Evolutionary conservation across 768 basidiomycete species (phyloP).

Genomic region (Xanthoconium stramineum): DNA sequence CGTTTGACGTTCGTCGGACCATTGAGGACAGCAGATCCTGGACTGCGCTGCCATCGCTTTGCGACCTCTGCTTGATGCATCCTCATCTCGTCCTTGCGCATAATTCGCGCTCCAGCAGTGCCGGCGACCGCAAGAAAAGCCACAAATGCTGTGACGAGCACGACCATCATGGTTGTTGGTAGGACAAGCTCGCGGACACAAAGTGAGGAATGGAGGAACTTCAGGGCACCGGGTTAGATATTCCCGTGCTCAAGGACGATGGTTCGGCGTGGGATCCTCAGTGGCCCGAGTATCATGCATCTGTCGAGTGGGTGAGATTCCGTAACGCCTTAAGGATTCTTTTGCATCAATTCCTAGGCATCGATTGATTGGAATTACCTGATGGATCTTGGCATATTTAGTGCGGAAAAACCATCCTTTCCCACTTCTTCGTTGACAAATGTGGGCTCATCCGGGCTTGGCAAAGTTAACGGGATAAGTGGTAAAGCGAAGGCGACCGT

Average conservation of each 20-base stretch:
- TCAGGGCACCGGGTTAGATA: neutral
- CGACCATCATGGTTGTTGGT: conserved; percentile 9
- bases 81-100: conserved; percentile 41
- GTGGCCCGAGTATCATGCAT: neutral
- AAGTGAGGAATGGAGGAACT: neutral
- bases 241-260: neutral
- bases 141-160: conserved; percentile 1
- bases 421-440: too few species aligned
- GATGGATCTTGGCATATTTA: too few species aligned
- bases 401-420: too few species aligned
- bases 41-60: conserved; percentile 33
- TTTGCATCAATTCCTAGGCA: too few species aligned
- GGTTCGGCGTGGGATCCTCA: neutral
- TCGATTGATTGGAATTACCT: too few species aligned
- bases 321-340: too few species aligned
- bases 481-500: too few species aligned
- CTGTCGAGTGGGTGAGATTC: too few species aligned
- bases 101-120: conserved; percentile 16
- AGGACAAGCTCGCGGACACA: neutral
- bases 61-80: conserved; percentile 48
- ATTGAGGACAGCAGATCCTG: neutral
- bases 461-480: too few species aligned
- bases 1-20: conserved; percentile 3
- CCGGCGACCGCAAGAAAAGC: conserved; percentile 8
- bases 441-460: too few species aligned